A percentile compares a stretch with the other conserved stretches of the same genome.
These are phyloP conservation scores for Trichothecium roseum DNA, from an alignment of 2,329 filamentous ascomycete genomes.

Conservation along the genomic window DNA sequence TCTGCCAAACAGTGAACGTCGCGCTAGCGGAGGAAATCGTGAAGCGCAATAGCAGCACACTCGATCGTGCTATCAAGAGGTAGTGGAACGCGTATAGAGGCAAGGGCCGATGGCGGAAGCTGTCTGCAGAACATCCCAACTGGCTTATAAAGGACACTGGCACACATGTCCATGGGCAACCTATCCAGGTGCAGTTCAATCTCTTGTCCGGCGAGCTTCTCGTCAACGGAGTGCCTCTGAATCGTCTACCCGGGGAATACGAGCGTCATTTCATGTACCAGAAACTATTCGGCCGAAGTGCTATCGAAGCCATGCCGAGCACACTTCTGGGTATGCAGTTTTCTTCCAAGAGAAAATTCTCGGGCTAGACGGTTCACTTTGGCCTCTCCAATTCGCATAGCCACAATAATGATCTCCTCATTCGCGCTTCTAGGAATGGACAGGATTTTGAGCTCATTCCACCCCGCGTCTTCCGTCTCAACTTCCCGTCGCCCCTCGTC, in stretches of 20 bases:
- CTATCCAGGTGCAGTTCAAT: slow-evolving; percentile 33
- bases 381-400: slow-evolving; percentile 1
- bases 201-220: slow-evolving; percentile 40
- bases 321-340: slow-evolving; percentile 27
- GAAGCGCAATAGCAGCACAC: too few species aligned
- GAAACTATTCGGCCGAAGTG: slow-evolving; percentile 29
- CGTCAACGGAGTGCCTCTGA: slow-evolving; percentile 37
- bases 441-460: slow-evolving; percentile 20
- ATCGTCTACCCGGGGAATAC: slow-evolving; percentile 34
- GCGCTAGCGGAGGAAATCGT: too few species aligned
- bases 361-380: slow-evolving; percentile 24
- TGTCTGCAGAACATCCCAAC: too few species aligned
- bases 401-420: slow-evolving; percentile 15
- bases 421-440: slow-evolving; percentile 14
- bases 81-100: too few species aligned
- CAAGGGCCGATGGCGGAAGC: too few species aligned
- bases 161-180: too few species aligned
- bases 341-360: slow-evolving; percentile 15
- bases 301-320: slow-evolving; percentile 33
- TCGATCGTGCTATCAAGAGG: too few species aligned
- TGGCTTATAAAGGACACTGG: too few species aligned
- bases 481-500: slow-evolving; percentile 26
- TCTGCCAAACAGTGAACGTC: too few species aligned
- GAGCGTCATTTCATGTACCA: slow-evolving; percentile 26
- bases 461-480: slow-evolving; percentile 10